Base-by-base conservation (phyloP, 257 asterid species). In the Primulina huaijiensis region DNA sequence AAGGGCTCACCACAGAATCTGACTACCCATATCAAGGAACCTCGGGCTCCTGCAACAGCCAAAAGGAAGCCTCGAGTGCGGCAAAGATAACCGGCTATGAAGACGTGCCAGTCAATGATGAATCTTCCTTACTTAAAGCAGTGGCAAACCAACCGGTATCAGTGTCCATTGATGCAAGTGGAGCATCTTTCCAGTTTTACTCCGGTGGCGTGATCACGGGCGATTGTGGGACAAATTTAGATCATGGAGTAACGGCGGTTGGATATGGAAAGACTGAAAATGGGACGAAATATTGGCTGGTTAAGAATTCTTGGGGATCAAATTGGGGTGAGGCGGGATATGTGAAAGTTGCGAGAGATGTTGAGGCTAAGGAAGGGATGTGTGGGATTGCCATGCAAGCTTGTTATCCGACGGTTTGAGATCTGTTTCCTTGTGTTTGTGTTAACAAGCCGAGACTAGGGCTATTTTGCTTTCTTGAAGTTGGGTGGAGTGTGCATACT, bases 331-430 rank as follows among this genome's bases (percentile, higher is more conserved):
- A 82, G 57, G 38, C 55, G 3, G 85, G 86, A 21, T 74, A 78
- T 29, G 46, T 76, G 1, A 81, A 71, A 70, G 69, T 81, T 65
- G 21, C 53, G 37, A 84, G 82, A 62, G 80, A 43, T 2, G 60
- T 68, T 30, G 52, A 50, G 3, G 74, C 31, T 20, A 7, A 27
- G 14, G 73, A 70, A 68, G 84, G 82, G 2, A 62, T 81, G 0
- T 82, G 86, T 60, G 83, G 85, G 12, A 78, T 81, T 60, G 82
- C 84, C 21, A 81, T 83, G 88, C 70, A 78, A 59, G 79, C 83
- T 74, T 80, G 83, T 12, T 83, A 83, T 68, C 88, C 88, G 60
- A 78, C 82, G 56, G 82, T 76, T 40, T 73, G 57, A 68, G 19
- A 19, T 55, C 14, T 66, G 19, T 59, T 66, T 27, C n/a, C 27